phyloP scores from a whole-genome alignment of 2,329 filamentous ascomycete species.

The Cladophialophora carrionii region DNA sequence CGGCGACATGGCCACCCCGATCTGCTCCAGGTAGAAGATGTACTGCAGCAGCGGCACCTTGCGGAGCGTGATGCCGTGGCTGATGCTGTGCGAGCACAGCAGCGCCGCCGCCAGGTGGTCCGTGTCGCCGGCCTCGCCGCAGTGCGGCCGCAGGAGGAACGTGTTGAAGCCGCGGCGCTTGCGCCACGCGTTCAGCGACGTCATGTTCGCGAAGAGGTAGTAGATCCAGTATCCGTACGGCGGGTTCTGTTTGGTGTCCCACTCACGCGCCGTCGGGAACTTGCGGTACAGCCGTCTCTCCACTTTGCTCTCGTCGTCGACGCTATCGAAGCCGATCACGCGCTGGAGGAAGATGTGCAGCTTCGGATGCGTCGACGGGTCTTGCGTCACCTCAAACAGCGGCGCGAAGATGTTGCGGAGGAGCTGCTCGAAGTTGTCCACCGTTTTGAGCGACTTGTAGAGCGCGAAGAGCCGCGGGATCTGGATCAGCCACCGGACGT shows the following conservation, averaged over 20 bases:
- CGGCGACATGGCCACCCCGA: constrained; percentile 99
- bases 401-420: constrained; percentile 91
- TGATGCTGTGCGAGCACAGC: constrained; percentile 94
- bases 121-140: constrained; percentile 93
- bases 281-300: constrained; percentile 94
- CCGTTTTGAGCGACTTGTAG: constrained; percentile 84
- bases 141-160: constrained; percentile 88
- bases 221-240: constrained; percentile 99
- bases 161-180: constrained; percentile 94
- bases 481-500: constrained; percentile 96
- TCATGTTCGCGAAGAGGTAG: constrained; percentile 91
- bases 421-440: constrained; percentile 88
- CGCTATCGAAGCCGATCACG: constrained; percentile 95
- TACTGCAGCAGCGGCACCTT: constrained; percentile 96
- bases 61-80: constrained; percentile 85
- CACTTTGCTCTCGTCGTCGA: constrained; percentile 96
- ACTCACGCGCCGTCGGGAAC: constrained; percentile 85
- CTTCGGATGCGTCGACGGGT: constrained; percentile 85
- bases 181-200: constrained; percentile 88
- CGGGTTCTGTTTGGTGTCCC: constrained; percentile 92
- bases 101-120: constrained; percentile 92
- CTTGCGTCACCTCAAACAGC: constrained; percentile 88
- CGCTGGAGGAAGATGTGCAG: constrained; percentile 92
- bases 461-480: constrained; percentile 93
- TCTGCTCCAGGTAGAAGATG: constrained; percentile 96